A percentile compares a stretch with the other conserved stretches of the same genome.
phyloP scores from a whole-genome alignment of 805 yeast species.

The Ogataea ganodermae region DNA sequence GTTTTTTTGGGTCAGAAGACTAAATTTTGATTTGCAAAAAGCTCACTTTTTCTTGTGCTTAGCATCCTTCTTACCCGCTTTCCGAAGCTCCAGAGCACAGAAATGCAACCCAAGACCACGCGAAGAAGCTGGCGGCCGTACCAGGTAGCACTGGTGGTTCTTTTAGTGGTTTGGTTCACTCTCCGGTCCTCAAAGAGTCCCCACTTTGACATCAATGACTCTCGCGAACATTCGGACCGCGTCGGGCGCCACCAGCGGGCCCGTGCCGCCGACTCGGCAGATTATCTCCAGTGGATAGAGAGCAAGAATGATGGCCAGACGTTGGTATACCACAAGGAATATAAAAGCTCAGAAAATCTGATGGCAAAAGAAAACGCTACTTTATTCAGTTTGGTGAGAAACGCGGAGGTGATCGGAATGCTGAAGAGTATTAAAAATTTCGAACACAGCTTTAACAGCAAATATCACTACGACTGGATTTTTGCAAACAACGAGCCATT shows the following conservation, averaged over 20 bases:
- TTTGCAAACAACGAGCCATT: constrained; percentile 71
- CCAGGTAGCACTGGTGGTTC: not conserved
- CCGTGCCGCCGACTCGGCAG: not conserved
- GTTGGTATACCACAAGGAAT: constrained; percentile 6
- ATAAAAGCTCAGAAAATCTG: not conserved
- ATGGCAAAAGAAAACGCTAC: constrained; percentile 53
- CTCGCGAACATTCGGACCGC: not conserved
- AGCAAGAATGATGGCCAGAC: constrained; percentile 2
- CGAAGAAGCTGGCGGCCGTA: constrained; percentile 1
- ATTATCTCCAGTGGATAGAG: constrained; percentile 4
- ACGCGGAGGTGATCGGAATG: constrained; percentile 57
- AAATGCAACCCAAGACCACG: not conserved
- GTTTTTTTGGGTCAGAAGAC: too few species aligned
- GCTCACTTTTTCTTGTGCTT: too few species aligned
- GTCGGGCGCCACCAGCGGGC: not conserved
- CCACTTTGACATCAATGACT: not conserved
- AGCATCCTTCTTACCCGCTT: too few species aligned
- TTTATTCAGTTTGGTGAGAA: constrained; percentile 66
- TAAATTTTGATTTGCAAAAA: too few species aligned
- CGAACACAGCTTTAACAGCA: constrained; percentile 63
- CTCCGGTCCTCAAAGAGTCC: not conserved
- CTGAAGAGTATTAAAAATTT: constrained; percentile 57
- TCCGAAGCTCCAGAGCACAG: too few species aligned
- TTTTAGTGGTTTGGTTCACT: not conserved
- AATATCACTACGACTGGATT: constrained; percentile 70